Evolutionary conservation across 495 filamentous ascomycete species (phyloP).

Genomic region (Podospora tetraspora): DNA sequence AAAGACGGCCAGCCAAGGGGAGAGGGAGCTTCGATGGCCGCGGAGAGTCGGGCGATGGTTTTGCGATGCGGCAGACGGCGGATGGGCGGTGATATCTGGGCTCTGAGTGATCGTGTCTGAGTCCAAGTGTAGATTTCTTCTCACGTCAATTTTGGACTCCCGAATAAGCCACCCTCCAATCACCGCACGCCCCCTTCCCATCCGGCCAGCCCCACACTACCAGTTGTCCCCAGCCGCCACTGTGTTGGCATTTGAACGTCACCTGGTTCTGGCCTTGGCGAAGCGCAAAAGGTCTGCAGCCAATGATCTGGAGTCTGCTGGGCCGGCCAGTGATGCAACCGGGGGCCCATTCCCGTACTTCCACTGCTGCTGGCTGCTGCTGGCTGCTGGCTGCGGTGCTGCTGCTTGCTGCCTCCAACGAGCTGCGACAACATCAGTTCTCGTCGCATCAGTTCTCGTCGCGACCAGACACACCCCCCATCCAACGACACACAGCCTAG

Average conservation of each 20-base stretch:
- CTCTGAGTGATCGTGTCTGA: slow-evolving; percentile 2
- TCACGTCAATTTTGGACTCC: slow-evolving; percentile 34
- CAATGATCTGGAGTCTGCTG: not conserved
- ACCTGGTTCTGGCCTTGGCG: not conserved
- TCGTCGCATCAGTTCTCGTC: not conserved
- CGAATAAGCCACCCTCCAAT: slow-evolving; percentile 33
- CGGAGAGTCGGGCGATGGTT: slow-evolving; percentile 3
- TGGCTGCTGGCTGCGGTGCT: not conserved
- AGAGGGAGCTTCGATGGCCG: not conserved
- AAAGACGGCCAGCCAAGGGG: slow-evolving; percentile 1
- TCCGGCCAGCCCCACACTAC: slow-evolving; percentile 20
- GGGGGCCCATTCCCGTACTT: not conserved
- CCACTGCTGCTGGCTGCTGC: not conserved
- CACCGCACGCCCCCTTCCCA: slow-evolving; percentile 9
- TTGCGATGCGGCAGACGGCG: slow-evolving; percentile 1
- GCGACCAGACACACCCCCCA: not conserved
- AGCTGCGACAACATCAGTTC: not conserved
- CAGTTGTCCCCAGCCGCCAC: slow-evolving; percentile 18
- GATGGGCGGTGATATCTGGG: slow-evolving; percentile 18
- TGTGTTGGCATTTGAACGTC: not conserved
- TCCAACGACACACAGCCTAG: too few species aligned
- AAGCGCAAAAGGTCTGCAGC: not conserved
- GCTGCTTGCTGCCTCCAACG: not conserved
- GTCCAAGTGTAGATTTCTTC: slow-evolving; percentile 32
- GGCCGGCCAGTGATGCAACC: not conserved